Conservation (phyloP, 2,329 filamentous ascomycete species). For the Fusarium ambrosium region DNA sequence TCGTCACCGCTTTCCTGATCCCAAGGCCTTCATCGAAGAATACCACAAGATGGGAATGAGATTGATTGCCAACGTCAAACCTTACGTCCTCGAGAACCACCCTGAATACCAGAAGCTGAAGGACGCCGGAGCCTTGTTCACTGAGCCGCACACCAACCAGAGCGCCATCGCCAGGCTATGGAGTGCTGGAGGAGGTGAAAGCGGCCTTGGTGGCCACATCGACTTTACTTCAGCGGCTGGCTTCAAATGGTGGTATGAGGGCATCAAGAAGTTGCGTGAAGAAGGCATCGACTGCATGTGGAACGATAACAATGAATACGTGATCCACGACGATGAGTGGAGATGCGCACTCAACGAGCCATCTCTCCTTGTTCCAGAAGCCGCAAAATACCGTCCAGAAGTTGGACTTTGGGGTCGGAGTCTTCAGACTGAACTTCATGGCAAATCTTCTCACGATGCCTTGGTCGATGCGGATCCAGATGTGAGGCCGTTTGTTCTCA, state of each 20-base stretch:
- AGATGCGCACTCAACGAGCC: constrained; percentile 66
- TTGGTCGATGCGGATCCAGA: constrained; percentile 70
- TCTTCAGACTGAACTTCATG: constrained; percentile 79
- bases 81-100: constrained; percentile 76
- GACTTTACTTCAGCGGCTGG: constrained; percentile 78
- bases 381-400: constrained; percentile 57
- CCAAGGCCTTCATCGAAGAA: constrained; percentile 71
- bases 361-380: constrained; percentile 53
- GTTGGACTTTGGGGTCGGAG: constrained; percentile 79
- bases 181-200: constrained; percentile 79
- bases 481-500: constrained; percentile 76
- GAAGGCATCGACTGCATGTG: constrained; percentile 80
- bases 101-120: constrained; percentile 74
- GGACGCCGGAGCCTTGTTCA: constrained; percentile 73
- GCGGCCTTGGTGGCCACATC: constrained; percentile 77
- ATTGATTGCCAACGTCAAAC: constrained; percentile 79
- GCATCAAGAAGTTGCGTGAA: constrained; percentile 71
- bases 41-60: constrained; percentile 76
- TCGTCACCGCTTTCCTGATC: constrained; percentile 76
- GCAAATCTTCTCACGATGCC: constrained; percentile 78
- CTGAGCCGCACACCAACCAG: constrained; percentile 64
- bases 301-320: constrained; percentile 86
- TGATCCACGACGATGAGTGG: constrained; percentile 75
- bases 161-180: constrained; percentile 74
- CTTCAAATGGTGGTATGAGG: constrained; percentile 80